These are phyloP conservation scores for Ilyonectria sp. DNA, from an alignment of 2,329 filamentous ascomycete genomes.

Conservation along the genomic window DNA sequence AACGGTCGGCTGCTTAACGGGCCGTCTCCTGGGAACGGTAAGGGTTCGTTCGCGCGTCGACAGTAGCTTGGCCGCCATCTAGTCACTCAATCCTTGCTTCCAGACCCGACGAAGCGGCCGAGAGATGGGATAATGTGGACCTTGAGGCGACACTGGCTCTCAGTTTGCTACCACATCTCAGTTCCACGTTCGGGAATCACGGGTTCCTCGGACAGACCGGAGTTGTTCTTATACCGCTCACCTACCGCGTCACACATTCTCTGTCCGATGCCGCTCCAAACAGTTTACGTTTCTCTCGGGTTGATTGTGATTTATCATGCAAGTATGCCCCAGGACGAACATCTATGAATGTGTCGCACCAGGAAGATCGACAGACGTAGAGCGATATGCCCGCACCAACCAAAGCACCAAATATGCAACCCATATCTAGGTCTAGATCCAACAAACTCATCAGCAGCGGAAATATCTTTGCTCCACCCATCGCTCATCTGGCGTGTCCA, in stretches of 20 bases:
- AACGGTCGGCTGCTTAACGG: constrained; percentile 25
- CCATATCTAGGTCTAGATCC: neutral
- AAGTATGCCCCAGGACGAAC: neutral
- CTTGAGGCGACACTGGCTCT: neutral
- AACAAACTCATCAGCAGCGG: constrained; percentile 73
- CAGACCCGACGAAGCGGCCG: neutral
- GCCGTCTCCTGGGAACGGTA: constrained; percentile 9
- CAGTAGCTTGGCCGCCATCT: neutral
- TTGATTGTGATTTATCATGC: neutral
- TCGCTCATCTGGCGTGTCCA: constrained; percentile 85
- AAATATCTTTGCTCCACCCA: constrained; percentile 95
- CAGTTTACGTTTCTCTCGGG: neutral
- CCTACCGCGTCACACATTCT: neutral
- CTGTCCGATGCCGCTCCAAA: constrained; percentile 12
- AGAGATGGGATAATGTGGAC: constrained; percentile 8
- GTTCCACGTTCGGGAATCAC: constrained; percentile 1
- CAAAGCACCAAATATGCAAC: neutral
- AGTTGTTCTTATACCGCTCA: constrained; percentile 14
- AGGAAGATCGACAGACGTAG: neutral
- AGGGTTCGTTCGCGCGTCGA: neutral
- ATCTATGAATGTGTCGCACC: neutral
- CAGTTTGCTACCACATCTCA: neutral
- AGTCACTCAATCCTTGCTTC: constrained; percentile 7
- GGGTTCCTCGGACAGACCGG: constrained; percentile 7
- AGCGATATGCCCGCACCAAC: neutral